Evolutionary conservation across 2,329 filamentous ascomycete genomes (phyloP), one percentile per base, ranked within the genome.

Genomic region (Scytalidium lignicola): DNA sequence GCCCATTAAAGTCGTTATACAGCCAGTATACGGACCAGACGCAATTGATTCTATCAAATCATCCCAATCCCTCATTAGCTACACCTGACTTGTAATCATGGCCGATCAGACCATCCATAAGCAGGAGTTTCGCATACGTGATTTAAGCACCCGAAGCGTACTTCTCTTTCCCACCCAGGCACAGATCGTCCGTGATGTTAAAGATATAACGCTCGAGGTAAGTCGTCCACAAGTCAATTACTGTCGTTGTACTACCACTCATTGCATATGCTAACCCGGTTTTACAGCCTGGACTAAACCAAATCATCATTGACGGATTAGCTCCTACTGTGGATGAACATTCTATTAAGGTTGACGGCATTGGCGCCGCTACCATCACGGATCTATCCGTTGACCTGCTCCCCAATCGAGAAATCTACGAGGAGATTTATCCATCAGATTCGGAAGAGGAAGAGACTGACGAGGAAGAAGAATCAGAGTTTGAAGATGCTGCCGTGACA

Each of bases 101-200:
- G 51, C 54, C 13, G 39, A 48, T 46, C 50, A 56, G 47, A 40
- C 44, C 13, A 54, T 59, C 26, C 61, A 65, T 44, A 65, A 64
- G 50, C 66, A 76, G 50, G 70, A 78, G 51, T 82, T 81, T 62
- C 72, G 73, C 26, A 64, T 86, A 52, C 74, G 75, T 41, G 74
- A 82, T 44, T 67, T 86, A 23, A 59, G 68, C 8, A 85, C 83
- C 28, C 77, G 78, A 44, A 76, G 76, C 0, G 82, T 88, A 15
- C 82, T 77, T 0, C 72, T 88, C 39, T 85, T 83, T 51, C 82
- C 83, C 0, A 70, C 71, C 2, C 70, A 76, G 53, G 83, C 83
- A 1, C 81, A 83, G 43, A 65, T 86, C 23, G 72, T 78, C 12
- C 74, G 82, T 21, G 78, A 84, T 47, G 74, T 86, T 59, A 75